phyloP scores from a whole-genome alignment of 768 basidiomycete species.

The Termitomyces sp. region DNA sequence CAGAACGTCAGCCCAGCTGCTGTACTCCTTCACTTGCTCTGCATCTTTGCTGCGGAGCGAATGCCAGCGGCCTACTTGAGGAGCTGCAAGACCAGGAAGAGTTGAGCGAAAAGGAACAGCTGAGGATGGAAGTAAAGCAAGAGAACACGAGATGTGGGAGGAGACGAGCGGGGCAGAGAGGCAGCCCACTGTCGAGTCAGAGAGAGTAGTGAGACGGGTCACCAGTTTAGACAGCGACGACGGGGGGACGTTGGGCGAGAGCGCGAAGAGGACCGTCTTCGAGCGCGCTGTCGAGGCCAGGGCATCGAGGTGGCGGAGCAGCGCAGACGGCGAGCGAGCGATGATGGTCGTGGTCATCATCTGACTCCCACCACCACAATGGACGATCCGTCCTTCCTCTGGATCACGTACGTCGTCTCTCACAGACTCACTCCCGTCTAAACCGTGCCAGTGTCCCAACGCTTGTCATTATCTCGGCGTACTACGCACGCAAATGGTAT shows the following conservation, averaged over 20 bases:
- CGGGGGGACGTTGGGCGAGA: conserved; percentile 39
- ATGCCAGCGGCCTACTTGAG: conserved; percentile 74
- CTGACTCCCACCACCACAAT: conserved; percentile 8
- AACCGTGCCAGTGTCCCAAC: conserved; percentile 36
- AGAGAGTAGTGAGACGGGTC: conserved; percentile 35
- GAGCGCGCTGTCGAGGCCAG: conserved; percentile 25
- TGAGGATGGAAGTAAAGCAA: conserved; percentile 46
- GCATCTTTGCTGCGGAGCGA: conserved; percentile 42
- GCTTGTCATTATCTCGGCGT: conserved; percentile 40
- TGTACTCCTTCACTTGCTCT: conserved; percentile 17
- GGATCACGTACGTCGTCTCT: conserved; percentile 38
- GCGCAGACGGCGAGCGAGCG: conserved; percentile 29
- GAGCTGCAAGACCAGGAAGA: conserved; percentile 52
- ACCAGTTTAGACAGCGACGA: conserved; percentile 38
- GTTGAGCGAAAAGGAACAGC: conserved; percentile 58
- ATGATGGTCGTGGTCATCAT: conserved; percentile 33
- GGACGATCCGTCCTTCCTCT: conserved; percentile 36
- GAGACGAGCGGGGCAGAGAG: conserved; percentile 47
- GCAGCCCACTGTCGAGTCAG: conserved; percentile 52
- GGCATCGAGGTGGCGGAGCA: conserved; percentile 31
- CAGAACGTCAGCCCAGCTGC: conserved; percentile 54
- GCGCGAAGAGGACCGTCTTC: conserved; percentile 45
- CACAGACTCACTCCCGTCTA: not conserved
- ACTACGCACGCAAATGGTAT: conserved; percentile 48
- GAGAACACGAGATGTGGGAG: conserved; percentile 46